Evolutionary conservation across 129 eudicot genomes (phyloP).

Genomic region (Pulicaria dysenterica): DNA sequence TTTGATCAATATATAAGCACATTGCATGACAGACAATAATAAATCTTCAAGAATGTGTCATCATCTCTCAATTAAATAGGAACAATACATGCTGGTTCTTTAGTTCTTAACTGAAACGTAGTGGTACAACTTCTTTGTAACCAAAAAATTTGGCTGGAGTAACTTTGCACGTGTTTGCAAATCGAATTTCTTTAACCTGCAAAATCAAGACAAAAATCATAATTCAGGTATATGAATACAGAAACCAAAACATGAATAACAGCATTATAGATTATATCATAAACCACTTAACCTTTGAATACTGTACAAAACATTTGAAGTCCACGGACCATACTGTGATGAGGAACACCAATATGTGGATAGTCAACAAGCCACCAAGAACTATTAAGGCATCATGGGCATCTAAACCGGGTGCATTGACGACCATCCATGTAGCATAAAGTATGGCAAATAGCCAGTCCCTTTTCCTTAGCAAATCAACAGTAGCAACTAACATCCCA

Average conservation of each 20-base stretch:
- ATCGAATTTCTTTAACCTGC: conserved; percentile 81
- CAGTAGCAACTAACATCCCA: conserved; percentile 87
- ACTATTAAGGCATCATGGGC: conserved; percentile 61
- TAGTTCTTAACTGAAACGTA: too few species aligned
- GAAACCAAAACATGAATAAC: neutral
- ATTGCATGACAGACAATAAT: neutral
- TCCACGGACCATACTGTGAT: conserved; percentile 97
- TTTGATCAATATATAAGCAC: neutral
- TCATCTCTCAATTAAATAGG: too few species aligned
- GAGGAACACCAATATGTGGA: conserved; percentile 69
- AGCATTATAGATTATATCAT: neutral
- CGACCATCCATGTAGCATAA: conserved; percentile 61
- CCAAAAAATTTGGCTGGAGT: conserved; percentile 95
- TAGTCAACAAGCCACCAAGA: conserved; percentile 50
- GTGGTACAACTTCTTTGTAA: conserved; percentile 89
- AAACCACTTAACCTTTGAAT: conserved; percentile 57
- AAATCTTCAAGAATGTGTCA: too few species aligned
- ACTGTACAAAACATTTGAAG: conserved; percentile 78
- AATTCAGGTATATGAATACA: neutral
- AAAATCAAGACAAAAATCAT: conserved; percentile 19
- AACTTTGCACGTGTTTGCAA: conserved; percentile 85
- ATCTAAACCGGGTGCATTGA: conserved; percentile 67
- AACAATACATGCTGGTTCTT: too few species aligned
- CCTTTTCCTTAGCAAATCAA: conserved; percentile 74
- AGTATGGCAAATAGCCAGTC: conserved; percentile 70